Percentiles rank a stretch among this genome's conserved stretches.
Evolutionary conservation across 208 protist genomes (phyloP).

Genomic region (Wallacemonas collosoma): DNA sequence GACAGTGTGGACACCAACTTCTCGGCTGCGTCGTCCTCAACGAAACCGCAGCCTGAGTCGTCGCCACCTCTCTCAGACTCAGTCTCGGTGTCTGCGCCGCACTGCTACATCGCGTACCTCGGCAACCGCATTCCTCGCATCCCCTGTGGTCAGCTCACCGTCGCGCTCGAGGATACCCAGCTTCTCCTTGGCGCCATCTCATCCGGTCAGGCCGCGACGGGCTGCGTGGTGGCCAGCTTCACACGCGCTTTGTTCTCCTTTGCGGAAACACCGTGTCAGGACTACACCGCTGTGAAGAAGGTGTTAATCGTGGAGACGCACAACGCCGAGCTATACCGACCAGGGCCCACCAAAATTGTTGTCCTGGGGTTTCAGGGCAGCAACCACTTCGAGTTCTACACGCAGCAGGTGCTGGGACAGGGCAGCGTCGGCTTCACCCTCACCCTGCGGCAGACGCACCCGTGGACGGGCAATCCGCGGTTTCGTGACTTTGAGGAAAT

Average conservation of each 20-base stretch:
- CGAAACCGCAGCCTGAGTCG: not conserved
- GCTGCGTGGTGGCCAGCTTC: slow-evolving; percentile 71
- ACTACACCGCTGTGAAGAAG: slow-evolving; percentile 64
- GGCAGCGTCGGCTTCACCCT: slow-evolving; percentile 67
- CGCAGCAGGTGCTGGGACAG: slow-evolving; percentile 62
- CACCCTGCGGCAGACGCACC: slow-evolving; percentile 75
- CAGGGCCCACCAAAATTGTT: slow-evolving; percentile 47
- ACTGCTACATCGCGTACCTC: slow-evolving; percentile 56
- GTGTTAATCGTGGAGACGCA: slow-evolving; percentile 70
- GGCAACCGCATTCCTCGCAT: slow-evolving; percentile 60
- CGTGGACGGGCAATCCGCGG: slow-evolving; percentile 89
- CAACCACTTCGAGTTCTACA: slow-evolving; percentile 87
- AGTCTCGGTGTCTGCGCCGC: not conserved
- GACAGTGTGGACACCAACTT: not conserved
- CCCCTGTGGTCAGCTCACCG: slow-evolving; percentile 68
- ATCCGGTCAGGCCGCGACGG: slow-evolving; percentile 38
- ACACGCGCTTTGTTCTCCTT: slow-evolving; percentile 56
- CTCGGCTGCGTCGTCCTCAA: not conserved
- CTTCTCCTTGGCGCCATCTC: slow-evolving; percentile 65
- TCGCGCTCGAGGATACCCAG: slow-evolving; percentile 58
- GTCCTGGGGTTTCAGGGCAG: slow-evolving; percentile 77
- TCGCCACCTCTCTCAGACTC: not conserved
- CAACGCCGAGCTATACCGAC: slow-evolving; percentile 78
- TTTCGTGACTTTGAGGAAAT: slow-evolving; percentile 89
- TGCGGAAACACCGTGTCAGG: slow-evolving; percentile 74